phyloP scores from a whole-genome alignment of 2,329 filamentous ascomycete species.

The Colletotrichum cereale region DNA sequence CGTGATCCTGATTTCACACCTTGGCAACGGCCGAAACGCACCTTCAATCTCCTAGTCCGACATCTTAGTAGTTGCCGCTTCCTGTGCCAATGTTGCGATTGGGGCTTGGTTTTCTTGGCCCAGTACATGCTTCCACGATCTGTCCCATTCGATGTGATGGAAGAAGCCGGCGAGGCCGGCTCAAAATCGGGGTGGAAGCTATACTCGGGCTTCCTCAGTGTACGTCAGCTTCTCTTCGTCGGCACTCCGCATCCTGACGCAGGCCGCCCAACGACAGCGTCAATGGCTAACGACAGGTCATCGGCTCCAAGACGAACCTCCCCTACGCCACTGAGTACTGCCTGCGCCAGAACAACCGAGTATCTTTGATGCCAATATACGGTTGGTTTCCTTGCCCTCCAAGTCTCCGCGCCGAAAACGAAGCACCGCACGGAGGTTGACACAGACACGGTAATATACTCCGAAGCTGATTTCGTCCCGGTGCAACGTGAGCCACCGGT shows the following conservation, averaged over 20 bases:
- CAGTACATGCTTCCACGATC: background rate
- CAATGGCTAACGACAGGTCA: background rate
- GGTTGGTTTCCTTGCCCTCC: no score
- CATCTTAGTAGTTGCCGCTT: background rate
- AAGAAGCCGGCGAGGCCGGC: background rate
- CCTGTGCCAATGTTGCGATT: background rate
- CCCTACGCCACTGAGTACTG: background rate
- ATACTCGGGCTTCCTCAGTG: background rate
- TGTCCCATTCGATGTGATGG: background rate
- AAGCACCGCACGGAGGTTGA: background rate
- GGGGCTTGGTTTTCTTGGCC: background rate
- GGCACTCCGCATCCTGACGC: background rate
- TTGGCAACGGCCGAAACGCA: background rate
- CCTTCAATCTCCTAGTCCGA: no score
- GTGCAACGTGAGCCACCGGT: background rate
- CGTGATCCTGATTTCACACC: background rate
- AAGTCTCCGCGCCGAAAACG: no score
- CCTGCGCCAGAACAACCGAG: background rate
- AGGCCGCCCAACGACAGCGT: background rate
- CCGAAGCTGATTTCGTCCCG: background rate
- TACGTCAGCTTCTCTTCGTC: background rate
- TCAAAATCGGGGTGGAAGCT: background rate
- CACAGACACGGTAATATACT: background rate
- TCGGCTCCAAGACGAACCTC: background rate
- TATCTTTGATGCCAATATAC: background rate